A percentile compares a stretch with the other conserved stretches of the same genome.
phyloP scores from a whole-genome alignment of 305 asterid species.

The Fraxinus ornus region DNA sequence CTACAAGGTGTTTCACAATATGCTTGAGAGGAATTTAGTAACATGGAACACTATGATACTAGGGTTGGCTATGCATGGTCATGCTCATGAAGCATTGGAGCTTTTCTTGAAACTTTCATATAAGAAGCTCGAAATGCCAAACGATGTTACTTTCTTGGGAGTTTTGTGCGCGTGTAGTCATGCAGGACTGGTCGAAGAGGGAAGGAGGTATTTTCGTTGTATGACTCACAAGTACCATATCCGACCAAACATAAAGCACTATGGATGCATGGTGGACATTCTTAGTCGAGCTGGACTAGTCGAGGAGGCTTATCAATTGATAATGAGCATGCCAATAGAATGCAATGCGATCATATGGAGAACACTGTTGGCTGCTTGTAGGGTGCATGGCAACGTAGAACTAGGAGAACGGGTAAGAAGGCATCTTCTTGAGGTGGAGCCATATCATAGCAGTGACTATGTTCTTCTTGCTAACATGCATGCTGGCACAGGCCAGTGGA shows the following conservation, averaged over 20 bases:
- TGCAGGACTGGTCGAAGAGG: constrained; percentile 15
- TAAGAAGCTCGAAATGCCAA: not conserved
- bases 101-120: not conserved
- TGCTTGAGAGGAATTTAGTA: not conserved
- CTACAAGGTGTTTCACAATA: not conserved
- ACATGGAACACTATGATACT: constrained; percentile 2
- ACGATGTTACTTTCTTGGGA: constrained; percentile 21
- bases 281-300: constrained; percentile 7
- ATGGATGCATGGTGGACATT: constrained; percentile 16
- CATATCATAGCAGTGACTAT: not conserved
- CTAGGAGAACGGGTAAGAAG: not conserved
- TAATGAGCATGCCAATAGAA: not conserved
- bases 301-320: constrained; percentile 1
- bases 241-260: not conserved
- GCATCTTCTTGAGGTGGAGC: constrained; percentile 19
- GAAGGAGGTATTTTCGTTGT: constrained; percentile 1
- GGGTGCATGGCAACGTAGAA: too few species aligned
- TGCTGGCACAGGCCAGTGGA: constrained; percentile 4
- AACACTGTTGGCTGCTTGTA: not conserved
- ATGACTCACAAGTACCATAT: constrained; percentile 5
- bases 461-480: constrained; percentile 1
- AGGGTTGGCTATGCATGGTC: not conserved
- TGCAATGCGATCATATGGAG: constrained; percentile 1
- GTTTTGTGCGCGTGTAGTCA: too few species aligned
- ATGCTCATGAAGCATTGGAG: not conserved